A percentile compares a stretch with the other conserved stretches of the same genome.
These are phyloP conservation scores for Fistulinella prunicolor DNA, from an alignment of 768 basidiomycete species.

Conservation along the genomic window DNA sequence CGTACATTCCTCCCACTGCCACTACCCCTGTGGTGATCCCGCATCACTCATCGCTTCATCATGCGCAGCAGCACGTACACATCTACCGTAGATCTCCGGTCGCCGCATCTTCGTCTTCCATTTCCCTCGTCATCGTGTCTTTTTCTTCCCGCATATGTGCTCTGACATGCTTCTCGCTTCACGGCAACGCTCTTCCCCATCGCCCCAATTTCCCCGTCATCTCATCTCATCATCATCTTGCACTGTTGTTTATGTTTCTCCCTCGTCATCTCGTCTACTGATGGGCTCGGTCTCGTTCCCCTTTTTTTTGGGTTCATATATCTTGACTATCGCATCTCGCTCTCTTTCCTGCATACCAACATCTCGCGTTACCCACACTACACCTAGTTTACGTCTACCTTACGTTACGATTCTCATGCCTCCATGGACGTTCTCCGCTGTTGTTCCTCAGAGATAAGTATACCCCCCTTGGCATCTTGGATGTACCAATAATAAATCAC, in stretches of 20 bases:
- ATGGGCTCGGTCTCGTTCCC: no score
- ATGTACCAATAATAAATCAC: no score
- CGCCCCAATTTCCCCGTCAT: background rate
- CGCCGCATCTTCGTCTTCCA: conserved; percentile 9
- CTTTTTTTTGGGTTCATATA: background rate
- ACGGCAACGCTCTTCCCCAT: background rate
- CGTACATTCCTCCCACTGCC: background rate
- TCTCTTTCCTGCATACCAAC: no score
- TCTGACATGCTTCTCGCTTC: background rate
- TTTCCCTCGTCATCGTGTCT: background rate
- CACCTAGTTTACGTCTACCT: background rate
- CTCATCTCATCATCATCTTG: background rate
- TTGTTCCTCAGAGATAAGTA: no score
- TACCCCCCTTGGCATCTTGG: no score
- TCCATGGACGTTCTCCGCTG: no score
- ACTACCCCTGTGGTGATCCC: conserved; percentile 1
- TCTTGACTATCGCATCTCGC: background rate
- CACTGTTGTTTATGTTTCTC: no score
- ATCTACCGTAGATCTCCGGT: conserved; percentile 19
- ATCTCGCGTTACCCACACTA: background rate
- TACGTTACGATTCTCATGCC: background rate
- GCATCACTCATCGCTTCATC: background rate
- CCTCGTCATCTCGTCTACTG: no score
- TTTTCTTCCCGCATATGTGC: background rate
- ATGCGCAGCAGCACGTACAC: conserved; percentile 13